These are phyloP conservation scores for Hypoxylon sp. DNA, from an alignment of 2,329 filamentous ascomycete species.

Conservation along the genomic window DNA sequence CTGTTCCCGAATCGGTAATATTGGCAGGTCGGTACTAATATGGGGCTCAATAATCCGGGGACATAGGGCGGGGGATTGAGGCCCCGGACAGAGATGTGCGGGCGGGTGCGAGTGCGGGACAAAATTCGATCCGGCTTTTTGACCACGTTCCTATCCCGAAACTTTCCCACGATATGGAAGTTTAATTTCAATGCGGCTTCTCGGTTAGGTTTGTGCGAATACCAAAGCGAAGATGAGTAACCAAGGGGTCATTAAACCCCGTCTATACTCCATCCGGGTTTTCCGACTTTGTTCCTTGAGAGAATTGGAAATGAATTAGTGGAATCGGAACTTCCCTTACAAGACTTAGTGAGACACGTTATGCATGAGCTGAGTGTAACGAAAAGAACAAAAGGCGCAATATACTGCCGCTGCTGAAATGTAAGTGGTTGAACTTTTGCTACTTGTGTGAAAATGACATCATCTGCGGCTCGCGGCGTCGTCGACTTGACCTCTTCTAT, in stretches of 20 bases:
- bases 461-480: slow-evolving; percentile 13
- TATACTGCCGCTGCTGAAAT: slow-evolving; percentile 5
- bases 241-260: neutral
- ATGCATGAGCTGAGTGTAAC: slow-evolving; percentile 19
- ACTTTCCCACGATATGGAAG: too few species aligned
- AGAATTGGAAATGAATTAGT: neutral
- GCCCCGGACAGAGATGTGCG: neutral
- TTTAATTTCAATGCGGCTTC: too few species aligned
- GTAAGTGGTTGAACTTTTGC: slow-evolving; percentile 31
- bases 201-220: too few species aligned
- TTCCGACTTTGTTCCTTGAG: neutral
- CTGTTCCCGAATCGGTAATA: slow-evolving; percentile 3
- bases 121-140: too few species aligned
- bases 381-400: too few species aligned
- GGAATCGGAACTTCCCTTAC: neutral
- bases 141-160: too few species aligned
- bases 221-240: too few species aligned
- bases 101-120: too few species aligned
- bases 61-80: neutral
- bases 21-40: neutral
- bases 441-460: slow-evolving; percentile 28
- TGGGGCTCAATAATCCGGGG: neutral
- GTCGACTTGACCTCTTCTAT: slow-evolving; percentile 21
- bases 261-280: slow-evolving; percentile 13
- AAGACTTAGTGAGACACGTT: neutral